Evolutionary conservation across 306 rosid genomes (phyloP), one percentile per base, ranked within the genome.

Genomic region (Carpinus viminea): DNA sequence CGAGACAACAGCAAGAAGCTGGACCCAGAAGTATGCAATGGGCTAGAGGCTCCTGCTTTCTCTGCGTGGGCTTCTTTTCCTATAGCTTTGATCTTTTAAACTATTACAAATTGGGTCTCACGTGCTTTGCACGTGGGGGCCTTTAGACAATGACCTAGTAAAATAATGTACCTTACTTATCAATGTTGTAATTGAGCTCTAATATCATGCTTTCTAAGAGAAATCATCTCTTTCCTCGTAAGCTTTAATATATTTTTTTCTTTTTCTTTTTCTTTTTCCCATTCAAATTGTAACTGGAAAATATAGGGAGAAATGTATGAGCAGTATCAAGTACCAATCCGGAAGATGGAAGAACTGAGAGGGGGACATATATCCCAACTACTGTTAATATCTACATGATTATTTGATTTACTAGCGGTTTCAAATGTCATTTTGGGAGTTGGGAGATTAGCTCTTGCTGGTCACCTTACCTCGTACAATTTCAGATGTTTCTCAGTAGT

Each of bases 11-110:
- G 93, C 96, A 3, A 88, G 93, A 86, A 89, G 96, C 93, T 89
- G 91, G 96, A 89, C 96, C 73, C 91, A 91, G 86, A 91, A 91
- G 87, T 88, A 91, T 78, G 93, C 90, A 45, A 88, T 88, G 95
- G 95, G 95, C 43, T 88, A 86, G 78, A 66, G 50, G 20, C 26
- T 59, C n/a, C n/a, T 65, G 81, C 78, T 36, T 21, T 53, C 65
- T 45, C 72, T 59, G 80, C 79, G 84, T 41, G 74, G 78, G 80
- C 31, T 70, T 73, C 79, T 83, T 75, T 82, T 69, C 76, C 76
- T 31, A 12, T 69, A 76, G 78, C 83, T 52, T 82, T 65, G 70
- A 51, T 75, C 2, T 26, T 62, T 47, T 73, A 71, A 64, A 79
- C 13, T 66, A 21, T 18, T 66, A 38, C 7, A 64, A 64, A 10